A percentile compares a stretch with the other conserved stretches of the same genome.
phyloP scores from a whole-genome alignment of 306 rosid genomes.

The Begonia masoniana region DNA sequence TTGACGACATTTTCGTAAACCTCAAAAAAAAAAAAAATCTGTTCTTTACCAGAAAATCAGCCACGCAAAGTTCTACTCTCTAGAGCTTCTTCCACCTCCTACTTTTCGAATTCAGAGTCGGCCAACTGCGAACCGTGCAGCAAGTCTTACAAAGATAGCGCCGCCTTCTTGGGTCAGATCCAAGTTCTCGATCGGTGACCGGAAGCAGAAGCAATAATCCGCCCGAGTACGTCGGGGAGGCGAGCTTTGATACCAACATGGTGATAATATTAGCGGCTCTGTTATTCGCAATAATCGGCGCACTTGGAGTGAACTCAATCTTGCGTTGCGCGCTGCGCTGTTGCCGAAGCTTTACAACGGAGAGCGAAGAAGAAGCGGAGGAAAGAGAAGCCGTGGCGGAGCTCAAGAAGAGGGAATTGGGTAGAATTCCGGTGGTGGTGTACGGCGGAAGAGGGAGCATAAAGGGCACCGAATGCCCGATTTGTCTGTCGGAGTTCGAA shows the following conservation, averaged over 20 bases:
- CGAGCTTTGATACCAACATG: slow-evolving; percentile 73
- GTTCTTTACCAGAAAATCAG: too few species aligned
- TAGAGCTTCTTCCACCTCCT: too few species aligned
- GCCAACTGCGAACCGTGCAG: too few species aligned
- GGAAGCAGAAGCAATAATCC: slow-evolving; percentile 7
- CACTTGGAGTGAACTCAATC: slow-evolving; percentile 63
- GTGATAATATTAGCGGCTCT: slow-evolving; percentile 67
- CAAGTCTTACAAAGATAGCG: too few species aligned
- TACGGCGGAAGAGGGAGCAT: slow-evolving; percentile 33
- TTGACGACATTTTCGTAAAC: too few species aligned
- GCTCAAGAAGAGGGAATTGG: slow-evolving; percentile 38
- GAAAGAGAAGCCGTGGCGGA: slow-evolving; percentile 34
- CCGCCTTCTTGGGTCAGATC: too few species aligned
- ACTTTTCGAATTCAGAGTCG: too few species aligned
- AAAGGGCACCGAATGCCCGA: slow-evolving; percentile 68
- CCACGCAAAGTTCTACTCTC: too few species aligned
- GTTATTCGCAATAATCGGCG: slow-evolving; percentile 50
- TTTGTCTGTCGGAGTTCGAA: slow-evolving; percentile 68
- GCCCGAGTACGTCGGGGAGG: slow-evolving; percentile 22
- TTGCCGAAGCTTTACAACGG: slow-evolving; percentile 28
- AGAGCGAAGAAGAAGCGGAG: slow-evolving; percentile 25
- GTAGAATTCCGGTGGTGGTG: slow-evolving; percentile 53
- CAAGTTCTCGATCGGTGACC: too few species aligned
- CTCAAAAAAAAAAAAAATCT: too few species aligned
- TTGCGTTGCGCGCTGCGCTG: slow-evolving; percentile 45